Base-by-base conservation (phyloP, 148 eudicot genomes). In the Silene conica region DNA sequence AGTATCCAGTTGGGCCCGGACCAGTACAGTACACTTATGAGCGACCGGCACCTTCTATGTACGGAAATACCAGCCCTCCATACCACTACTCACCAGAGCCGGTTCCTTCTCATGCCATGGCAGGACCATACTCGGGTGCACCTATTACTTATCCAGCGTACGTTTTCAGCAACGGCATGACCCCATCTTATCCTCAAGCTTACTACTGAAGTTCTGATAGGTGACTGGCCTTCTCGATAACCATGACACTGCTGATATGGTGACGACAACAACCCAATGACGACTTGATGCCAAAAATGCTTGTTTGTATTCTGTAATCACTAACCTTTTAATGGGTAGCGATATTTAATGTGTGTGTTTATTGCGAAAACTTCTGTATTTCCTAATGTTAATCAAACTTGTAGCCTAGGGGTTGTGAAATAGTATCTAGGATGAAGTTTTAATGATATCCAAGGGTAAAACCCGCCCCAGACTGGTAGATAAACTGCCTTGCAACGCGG, bases 271-370 rank as follows among this genome's bases (percentile, higher is more conserved):
- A 61, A 22, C 43, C n/a, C n/a, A 76, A 73, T 76, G 82, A 80
- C 80, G 73, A 31, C 62, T 34, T 67, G 55, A 64, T 76, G 70
- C 67, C 76, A 46, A 71, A 75, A 78, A 83, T 83, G 82, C 78
- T 69, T 77, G 85, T 82, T 71, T 89, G 96, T 87, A 88, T 85
- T 88, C 87, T 89, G 96, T 87, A 88, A 87, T 88, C 88, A 76
- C 91, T 87, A 86, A 91, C 88, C 89, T 86, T 81, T 86, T 87
- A 82, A 86, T 82, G 86, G 93, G 93, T 86, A 89, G 91, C 85
- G 72, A 80, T 84, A 73, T 31, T 31, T 31, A 31, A 31, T 85
- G 73, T 86, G 89, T 91, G 93, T 91, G 88, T 83, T 84, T 77
- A 82, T 85, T 82, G 61, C 57, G 58, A 72, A 67, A 67, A 54